Base-by-base conservation (phyloP, 352 stramenopile species). In the Pythium vanterpoolii region DNA sequence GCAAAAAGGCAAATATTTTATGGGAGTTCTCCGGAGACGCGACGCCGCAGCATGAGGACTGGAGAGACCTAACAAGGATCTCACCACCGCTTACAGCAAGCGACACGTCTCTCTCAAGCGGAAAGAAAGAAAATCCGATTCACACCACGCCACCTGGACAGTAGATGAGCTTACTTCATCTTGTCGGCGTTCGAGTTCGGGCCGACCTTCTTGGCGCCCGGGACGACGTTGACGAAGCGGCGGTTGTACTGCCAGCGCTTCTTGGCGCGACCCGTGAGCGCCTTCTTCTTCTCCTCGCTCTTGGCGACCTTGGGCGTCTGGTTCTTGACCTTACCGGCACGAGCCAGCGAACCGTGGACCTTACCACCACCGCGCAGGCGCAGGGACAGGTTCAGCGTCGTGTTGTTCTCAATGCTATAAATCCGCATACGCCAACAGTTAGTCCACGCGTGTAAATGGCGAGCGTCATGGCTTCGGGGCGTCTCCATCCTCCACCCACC, bases 211-310 rank as follows among this genome's bases (percentile, higher is more conserved):
- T 99, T 99, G 71, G 97, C 96, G 66, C 92, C 95, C 30, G 93
- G 95, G 45, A 98, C 96, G 66, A 99, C 97, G 87, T 99, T 99
- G 56, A 99, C 96, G 86, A 99, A 99, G 79, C 97, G 91, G 72
- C 98, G 93, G 86, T 99, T 99, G 96, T 99, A 99, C 86, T 99
- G 96, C 85, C 98, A 98, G 82, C 98, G 91, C 93, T 99, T 99
- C 93, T 99, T 99, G 51, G 97, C 97, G 60, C 97, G 96, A 73
- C 98, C 98, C 56, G 88, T 96, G 60, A 98, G 94, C 71, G 95
- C 76, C 83, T 99, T 99, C 92, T 99, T 96, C 69, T 76, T 98
- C 75, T 98, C 97, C 80, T 99, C 97, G 83, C 98, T 81, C 79
- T 97, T 98, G 76, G 98, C 93, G 42, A 99, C 96, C 94, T 99